Percentiles rank a stretch among this genome's conserved stretches.
These are phyloP conservation scores for Metschnikowia aberdeeniae DNA, from an alignment of 805 yeast genomes.

Conservation along the genomic window DNA sequence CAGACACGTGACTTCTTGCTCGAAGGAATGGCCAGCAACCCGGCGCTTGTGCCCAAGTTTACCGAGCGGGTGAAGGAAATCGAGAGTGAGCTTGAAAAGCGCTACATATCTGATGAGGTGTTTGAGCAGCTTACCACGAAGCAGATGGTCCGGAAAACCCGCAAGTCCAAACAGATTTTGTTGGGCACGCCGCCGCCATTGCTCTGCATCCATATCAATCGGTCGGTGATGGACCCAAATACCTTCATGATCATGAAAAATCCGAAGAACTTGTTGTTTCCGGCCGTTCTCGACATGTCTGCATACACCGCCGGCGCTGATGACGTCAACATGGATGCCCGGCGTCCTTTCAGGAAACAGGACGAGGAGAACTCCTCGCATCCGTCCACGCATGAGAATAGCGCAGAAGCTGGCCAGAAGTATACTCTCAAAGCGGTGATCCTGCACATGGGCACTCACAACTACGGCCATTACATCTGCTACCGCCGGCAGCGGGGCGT, in stretches of 20 bases:
- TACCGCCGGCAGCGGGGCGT: constrained; percentile 74
- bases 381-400: background rate
- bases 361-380: constrained; percentile 27
- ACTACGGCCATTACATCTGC: constrained; percentile 95
- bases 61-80: constrained; percentile 27
- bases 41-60: constrained; percentile 28
- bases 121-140: constrained; percentile 71
- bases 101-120: constrained; percentile 74
- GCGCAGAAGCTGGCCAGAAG: constrained; percentile 3
- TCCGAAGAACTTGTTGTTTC: constrained; percentile 76
- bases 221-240: constrained; percentile 87
- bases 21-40: constrained; percentile 34
- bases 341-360: constrained; percentile 65
- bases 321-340: constrained; percentile 76
- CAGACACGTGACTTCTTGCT: constrained; percentile 52
- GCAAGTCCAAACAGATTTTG: constrained; percentile 78
- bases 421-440: constrained; percentile 53
- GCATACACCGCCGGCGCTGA: constrained; percentile 66
- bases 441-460: constrained; percentile 92
- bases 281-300: constrained; percentile 60
- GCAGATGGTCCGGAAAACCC: constrained; percentile 67
- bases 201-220: constrained; percentile 80
- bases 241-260: constrained; percentile 83
- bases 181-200: constrained; percentile 81
- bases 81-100: constrained; percentile 50